Evolutionary conservation across 768 basidiomycete genomes (phyloP), one percentile per base, ranked within the genome.

Genomic region (Agaricus blazei): DNA sequence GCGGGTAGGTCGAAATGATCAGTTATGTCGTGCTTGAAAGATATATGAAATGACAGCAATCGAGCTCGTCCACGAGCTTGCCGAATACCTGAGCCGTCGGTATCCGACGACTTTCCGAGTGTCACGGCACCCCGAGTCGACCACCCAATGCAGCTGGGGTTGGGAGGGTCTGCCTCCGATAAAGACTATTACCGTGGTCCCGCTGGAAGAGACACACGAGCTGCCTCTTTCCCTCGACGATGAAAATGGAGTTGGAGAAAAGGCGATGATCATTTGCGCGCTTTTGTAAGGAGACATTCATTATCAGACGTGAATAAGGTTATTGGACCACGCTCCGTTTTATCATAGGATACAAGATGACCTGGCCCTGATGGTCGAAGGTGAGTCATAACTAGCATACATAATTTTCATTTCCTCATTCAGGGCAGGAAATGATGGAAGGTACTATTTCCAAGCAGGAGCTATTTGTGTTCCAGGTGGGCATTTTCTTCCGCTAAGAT

Each of bases 361-460:
- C 59, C 62, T 82, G 36, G 81, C 81, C 11, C 55, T 84, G 28
- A 82, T 84, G 83, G 70, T 83, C 26, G 81, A 84, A 77, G 82
- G 81, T 78, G 48, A 37, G 60, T 54, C 50, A 44, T 37, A 51
- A 27, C 14, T 6, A 23, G 7, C 37, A 8, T 4, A 7, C 29
- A 48, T 41, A 43, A 23, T 29, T 9, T 24, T 28, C 23, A 47
- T 48, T 12, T 31, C 44, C 34, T 40, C 23, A 42, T 41, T 42
- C 26, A 42, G 23, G 41, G 14, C 64, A 84, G 85, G 85, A 50
- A 65, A 72, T 23, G 85, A 91, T 54, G 87, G 88, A 41, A 74
- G 74, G 57, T 87, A 88, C 59, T 85, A 88, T 64, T 82, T 91
- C 61, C 88, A 88, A 64, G 85, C 81, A 41, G 89, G 88, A 7